phyloP scores from a whole-genome alignment of 176 grass and related monocot genomes.

The Sorghum bicolor region DNA sequence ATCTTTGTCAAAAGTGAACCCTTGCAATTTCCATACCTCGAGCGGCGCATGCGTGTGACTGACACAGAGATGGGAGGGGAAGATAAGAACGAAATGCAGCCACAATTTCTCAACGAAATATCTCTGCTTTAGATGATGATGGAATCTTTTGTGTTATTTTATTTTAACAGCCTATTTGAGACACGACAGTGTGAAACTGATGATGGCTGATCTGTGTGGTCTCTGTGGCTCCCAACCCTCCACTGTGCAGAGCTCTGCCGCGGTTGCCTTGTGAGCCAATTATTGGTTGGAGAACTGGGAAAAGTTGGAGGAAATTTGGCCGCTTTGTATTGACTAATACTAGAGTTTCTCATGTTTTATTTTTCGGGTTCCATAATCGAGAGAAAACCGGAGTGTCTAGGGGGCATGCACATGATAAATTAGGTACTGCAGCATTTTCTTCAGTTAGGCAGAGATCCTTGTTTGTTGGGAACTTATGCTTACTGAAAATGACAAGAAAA shows the following conservation, averaged over 20 bases:
- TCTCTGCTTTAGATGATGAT: conserved; percentile 32
- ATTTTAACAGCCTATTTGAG: conserved; percentile 27
- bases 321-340: conserved; percentile 12
- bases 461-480: conserved; percentile 31
- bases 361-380: neutral
- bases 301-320: conserved; percentile 21
- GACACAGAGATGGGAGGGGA: neutral
- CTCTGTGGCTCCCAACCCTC: conserved; percentile 28
- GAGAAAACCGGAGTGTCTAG: neutral
- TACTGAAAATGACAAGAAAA: conserved; percentile 31
- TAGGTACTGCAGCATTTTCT: conserved; percentile 42
- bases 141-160: conserved; percentile 39
- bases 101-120: conserved; percentile 48
- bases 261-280: conserved; percentile 31
- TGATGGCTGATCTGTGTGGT: neutral
- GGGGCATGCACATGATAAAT: conserved; percentile 23
- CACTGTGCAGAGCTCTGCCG: neutral
- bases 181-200: conserved; percentile 10
- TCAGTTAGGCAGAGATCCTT: conserved; percentile 27
- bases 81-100: conserved; percentile 35
- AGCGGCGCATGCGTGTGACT: neutral
- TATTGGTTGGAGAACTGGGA: conserved; percentile 30
- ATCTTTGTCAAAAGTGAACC: conserved; percentile 30
- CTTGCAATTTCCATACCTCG: conserved; percentile 11
- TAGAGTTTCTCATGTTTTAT: conserved; percentile 5